These are phyloP conservation scores for Ceratocystis variospora DNA, from an alignment of 2,329 filamentous ascomycete species.

Conservation along the genomic window DNA sequence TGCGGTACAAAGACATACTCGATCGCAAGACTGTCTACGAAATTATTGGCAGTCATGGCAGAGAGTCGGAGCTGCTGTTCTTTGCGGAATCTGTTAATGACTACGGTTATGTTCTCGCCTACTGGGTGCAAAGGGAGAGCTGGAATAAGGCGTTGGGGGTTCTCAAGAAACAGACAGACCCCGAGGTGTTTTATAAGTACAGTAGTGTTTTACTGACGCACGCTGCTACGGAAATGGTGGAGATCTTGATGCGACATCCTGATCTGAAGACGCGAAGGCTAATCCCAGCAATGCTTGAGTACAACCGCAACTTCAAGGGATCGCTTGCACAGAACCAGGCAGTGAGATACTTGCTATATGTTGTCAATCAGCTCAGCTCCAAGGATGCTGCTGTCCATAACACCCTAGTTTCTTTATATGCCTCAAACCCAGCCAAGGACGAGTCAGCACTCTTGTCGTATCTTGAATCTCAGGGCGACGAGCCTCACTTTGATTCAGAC, in stretches of 20 bases:
- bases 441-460: conserved; percentile 79
- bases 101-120: conserved; percentile 86
- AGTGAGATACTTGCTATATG: conserved; percentile 81
- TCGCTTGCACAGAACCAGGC: conserved; percentile 72
- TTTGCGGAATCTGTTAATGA: conserved; percentile 83
- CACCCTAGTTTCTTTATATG: conserved; percentile 90
- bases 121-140: conserved; percentile 91
- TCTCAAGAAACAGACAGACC: conserved; percentile 81
- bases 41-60: conserved; percentile 85
- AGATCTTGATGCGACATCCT: conserved; percentile 83
- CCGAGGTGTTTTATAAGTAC: conserved; percentile 91
- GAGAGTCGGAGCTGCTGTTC: conserved; percentile 82
- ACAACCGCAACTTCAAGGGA: conserved; percentile 64
- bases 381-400: conserved; percentile 85
- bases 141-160: conserved; percentile 81
- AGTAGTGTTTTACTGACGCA: conserved; percentile 94
- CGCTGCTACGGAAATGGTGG: conserved; percentile 71
- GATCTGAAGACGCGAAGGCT: conserved; percentile 75
- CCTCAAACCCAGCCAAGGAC: conserved; percentile 67
- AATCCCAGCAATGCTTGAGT: conserved; percentile 86
- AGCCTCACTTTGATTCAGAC: conserved; percentile 82
- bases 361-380: conserved; percentile 73
- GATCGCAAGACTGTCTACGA: conserved; percentile 90
- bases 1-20: conserved; percentile 70
- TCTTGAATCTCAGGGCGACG: conserved; percentile 75